Conservation (phyloP, 2,329 filamentous ascomycete genomes). For the Lecanicillium sp. region DNA sequence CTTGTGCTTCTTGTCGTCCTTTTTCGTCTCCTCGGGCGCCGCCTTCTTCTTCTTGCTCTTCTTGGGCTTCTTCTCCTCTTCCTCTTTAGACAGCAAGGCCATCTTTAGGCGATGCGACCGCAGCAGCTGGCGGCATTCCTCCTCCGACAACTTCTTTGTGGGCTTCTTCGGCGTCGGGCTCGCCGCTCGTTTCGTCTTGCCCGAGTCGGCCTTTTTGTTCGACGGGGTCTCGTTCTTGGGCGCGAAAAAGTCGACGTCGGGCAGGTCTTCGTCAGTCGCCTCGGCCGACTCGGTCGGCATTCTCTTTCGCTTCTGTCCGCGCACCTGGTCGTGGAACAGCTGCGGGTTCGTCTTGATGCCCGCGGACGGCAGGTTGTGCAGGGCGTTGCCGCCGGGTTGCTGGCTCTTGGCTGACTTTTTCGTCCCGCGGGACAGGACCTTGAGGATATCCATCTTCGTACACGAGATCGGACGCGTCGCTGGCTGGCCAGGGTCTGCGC, state of each 20-base stretch:
- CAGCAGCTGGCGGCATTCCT: constrained; percentile 66
- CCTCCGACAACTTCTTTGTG: constrained; percentile 46
- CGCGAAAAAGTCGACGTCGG: constrained; percentile 54
- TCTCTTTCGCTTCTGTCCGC: constrained; percentile 50
- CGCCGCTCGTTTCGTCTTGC: constrained; percentile 16
- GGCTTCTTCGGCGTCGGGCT: constrained; percentile 18
- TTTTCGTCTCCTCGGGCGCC: constrained; percentile 36
- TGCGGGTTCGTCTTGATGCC: constrained; percentile 60
- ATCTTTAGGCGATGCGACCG: constrained; percentile 80
- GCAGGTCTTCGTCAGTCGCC: constrained; percentile 29
- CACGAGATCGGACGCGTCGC: no score
- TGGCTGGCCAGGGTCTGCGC: no score
- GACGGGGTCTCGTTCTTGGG: constrained; percentile 26
- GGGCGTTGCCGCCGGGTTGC: constrained; percentile 18
- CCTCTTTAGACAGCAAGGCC: constrained; percentile 57
- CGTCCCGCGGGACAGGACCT: constrained; percentile 62
- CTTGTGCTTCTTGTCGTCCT: constrained; percentile 49
- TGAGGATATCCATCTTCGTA: constrained; percentile 65
- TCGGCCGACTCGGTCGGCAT: constrained; percentile 21
- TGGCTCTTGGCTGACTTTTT: constrained; percentile 42
- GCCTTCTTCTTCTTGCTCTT: constrained; percentile 43
- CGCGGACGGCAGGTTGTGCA: constrained; percentile 52
- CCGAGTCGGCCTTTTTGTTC: constrained; percentile 13
- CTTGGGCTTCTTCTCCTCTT: constrained; percentile 44
- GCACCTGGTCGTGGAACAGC: constrained; percentile 54